Percentiles rank a stretch among this genome's conserved stretches.
Evolutionary conservation across 495 filamentous ascomycete species (phyloP).

Genomic region (Penicillium ochrochloron): DNA sequence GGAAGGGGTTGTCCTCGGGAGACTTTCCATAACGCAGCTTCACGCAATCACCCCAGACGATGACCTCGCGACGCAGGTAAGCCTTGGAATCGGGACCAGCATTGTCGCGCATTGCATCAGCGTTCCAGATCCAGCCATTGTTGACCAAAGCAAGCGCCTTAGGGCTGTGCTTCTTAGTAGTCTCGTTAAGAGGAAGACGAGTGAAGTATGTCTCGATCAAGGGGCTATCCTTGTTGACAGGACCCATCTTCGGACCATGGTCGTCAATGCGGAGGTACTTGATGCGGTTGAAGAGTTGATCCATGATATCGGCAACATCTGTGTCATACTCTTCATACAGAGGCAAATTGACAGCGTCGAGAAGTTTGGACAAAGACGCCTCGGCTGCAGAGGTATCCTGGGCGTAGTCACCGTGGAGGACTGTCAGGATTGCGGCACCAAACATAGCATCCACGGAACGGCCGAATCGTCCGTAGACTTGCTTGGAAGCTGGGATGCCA

Average conservation of each 20-base stretch:
- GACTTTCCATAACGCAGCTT: slow-evolving; percentile 89
- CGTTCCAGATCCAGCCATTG: slow-evolving; percentile 99
- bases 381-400: slow-evolving; percentile 52
- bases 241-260: slow-evolving; percentile 85
- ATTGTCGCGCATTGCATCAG: slow-evolving; percentile 90
- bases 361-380: slow-evolving; percentile 59
- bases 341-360: slow-evolving; percentile 84
- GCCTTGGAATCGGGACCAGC: slow-evolving; percentile 86
- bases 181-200: slow-evolving; percentile 78
- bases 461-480: slow-evolving; percentile 77
- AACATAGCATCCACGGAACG: slow-evolving; percentile 68
- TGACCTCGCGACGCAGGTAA: slow-evolving; percentile 92
- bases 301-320: slow-evolving; percentile 79
- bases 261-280: slow-evolving; percentile 92
- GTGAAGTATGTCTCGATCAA: slow-evolving; percentile 98
- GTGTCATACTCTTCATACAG: slow-evolving; percentile 90
- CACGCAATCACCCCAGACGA: slow-evolving; percentile 98
- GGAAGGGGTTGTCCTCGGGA: slow-evolving; percentile 84
- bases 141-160: slow-evolving; percentile 85
- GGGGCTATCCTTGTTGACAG: slow-evolving; percentile 73
- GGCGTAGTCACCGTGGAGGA: slow-evolving; percentile 70
- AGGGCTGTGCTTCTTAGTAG: slow-evolving; percentile 74
- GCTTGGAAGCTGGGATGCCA: slow-evolving; percentile 69
- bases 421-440: slow-evolving; percentile 70
- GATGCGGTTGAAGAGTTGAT: slow-evolving; percentile 91